Conservation (phyloP, 768 basidiomycete species). For the Tylopilus subfusipes region DNA sequence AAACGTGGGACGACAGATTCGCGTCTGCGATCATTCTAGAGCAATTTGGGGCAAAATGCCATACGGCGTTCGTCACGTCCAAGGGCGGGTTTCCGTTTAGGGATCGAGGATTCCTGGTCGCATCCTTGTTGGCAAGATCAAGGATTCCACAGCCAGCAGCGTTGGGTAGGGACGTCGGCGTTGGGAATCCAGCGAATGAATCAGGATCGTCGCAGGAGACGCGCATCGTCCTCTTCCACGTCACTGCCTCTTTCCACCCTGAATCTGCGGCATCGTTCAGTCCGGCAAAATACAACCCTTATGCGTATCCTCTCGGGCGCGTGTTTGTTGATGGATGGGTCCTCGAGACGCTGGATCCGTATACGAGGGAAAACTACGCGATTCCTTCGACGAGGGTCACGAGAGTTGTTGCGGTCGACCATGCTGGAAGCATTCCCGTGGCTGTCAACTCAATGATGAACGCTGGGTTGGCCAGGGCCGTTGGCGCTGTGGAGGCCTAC, state of each 20-base stretch:
- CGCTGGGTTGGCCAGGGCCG: constrained; percentile 64
- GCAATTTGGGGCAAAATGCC: constrained; percentile 70
- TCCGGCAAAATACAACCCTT: constrained; percentile 70
- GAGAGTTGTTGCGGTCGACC: constrained; percentile 80
- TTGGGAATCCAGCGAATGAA: constrained; percentile 17
- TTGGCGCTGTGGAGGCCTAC: constrained; percentile 71
- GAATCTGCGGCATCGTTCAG: constrained; percentile 57
- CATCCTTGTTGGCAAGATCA: constrained; percentile 68
- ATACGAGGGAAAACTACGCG: constrained; percentile 88
- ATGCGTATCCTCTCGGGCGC: constrained; percentile 69
- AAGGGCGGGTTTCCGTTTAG: constrained; percentile 89
- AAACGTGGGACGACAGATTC: constrained; percentile 85
- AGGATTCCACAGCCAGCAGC: constrained; percentile 34
- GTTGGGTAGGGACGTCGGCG: constrained; percentile 42
- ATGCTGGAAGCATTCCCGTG: constrained; percentile 78
- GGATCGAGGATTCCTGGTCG: constrained; percentile 81
- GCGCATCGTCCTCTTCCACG: constrained; percentile 72
- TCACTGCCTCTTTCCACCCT: constrained; percentile 77
- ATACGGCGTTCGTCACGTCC: constrained; percentile 66
- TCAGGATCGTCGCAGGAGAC: constrained; percentile 37
- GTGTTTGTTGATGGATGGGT: constrained; percentile 93
- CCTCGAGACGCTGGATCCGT: constrained; percentile 93
- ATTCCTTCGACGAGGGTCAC: constrained; percentile 93
- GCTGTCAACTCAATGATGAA: constrained; percentile 87
- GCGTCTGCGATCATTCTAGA: constrained; percentile 68